phyloP scores from a whole-genome alignment of 2,329 filamentous ascomycete genomes.

The Aspergillus thermomutatus region DNA sequence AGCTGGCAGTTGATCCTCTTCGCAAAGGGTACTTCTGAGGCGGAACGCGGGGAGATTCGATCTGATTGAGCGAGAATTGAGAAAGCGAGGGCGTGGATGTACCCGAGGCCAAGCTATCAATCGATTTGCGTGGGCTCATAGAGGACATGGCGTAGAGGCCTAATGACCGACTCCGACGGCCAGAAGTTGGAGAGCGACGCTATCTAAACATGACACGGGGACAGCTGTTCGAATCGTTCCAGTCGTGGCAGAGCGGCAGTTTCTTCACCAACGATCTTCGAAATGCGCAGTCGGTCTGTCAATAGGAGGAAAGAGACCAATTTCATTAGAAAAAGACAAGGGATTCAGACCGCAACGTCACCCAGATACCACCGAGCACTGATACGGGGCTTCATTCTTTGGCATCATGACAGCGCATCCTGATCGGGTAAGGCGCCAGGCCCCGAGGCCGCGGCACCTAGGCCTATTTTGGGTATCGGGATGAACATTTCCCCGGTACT shows the following conservation, averaged over 20 bases:
- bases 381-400: slow-evolving; percentile 21
- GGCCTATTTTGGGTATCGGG: slow-evolving; percentile 6
- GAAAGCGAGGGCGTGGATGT: slow-evolving; percentile 50
- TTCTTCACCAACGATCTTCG: slow-evolving; percentile 1
- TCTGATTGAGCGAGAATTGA: slow-evolving; percentile 44
- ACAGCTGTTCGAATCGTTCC: slow-evolving; percentile 13
- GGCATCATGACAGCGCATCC: slow-evolving; percentile 22
- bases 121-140: slow-evolving; percentile 60
- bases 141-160: slow-evolving; percentile 56
- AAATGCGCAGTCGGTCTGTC: slow-evolving; percentile 1
- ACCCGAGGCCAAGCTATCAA: slow-evolving; percentile 60
- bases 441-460: slow-evolving; percentile 8
- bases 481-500: slow-evolving; percentile 7
- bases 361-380: slow-evolving; percentile 10
- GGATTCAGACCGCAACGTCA: slow-evolving; percentile 11
- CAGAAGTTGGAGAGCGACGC: slow-evolving; percentile 26
- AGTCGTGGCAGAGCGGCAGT: slow-evolving; percentile 4
- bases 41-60: slow-evolving; percentile 35
- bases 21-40: slow-evolving; percentile 44
- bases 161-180: slow-evolving; percentile 32
- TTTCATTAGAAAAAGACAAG: background rate
- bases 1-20: slow-evolving; percentile 82
- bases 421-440: slow-evolving; percentile 27
- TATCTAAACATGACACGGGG: slow-evolving; percentile 37
- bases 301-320: background rate